These are phyloP conservation scores for Aspergillus pseudotamarii DNA, from an alignment of 2,329 filamentous ascomycete genomes.

Conservation along the genomic window DNA sequence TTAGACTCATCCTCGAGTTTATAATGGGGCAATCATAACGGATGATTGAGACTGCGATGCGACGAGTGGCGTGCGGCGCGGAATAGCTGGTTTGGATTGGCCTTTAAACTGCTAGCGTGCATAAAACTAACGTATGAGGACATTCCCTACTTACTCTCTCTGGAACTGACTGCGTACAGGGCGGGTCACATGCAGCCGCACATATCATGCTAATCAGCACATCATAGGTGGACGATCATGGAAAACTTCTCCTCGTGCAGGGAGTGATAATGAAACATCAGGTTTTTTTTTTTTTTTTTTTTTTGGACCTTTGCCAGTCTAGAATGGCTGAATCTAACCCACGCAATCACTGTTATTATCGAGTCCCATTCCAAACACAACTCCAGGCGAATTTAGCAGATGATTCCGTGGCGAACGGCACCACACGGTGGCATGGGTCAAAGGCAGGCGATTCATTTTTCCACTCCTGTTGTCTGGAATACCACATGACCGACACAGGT, in stretches of 20 bases:
- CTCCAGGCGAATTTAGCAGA: too few species aligned
- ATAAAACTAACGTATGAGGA: background rate
- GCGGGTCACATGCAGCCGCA: background rate
- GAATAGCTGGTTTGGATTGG: background rate
- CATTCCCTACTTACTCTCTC: background rate
- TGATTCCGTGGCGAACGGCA: background rate
- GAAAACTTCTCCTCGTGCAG: background rate
- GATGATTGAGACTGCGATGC: background rate
- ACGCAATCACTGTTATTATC: background rate
- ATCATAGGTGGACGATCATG: background rate
- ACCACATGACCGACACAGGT: background rate
- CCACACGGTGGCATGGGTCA: background rate
- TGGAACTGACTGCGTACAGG: background rate
- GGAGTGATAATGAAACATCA: background rate
- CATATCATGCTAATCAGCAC: background rate
- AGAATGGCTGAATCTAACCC: background rate
- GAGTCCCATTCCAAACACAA: background rate
- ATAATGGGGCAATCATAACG: background rate
- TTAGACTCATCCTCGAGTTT: background rate
- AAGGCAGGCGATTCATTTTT: background rate
- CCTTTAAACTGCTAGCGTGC: background rate
- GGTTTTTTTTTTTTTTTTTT: too few species aligned
- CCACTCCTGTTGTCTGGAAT: background rate
- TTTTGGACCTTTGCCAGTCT: background rate
- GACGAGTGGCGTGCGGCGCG: background rate